A percentile compares a stretch with the other conserved stretches of the same genome.
These are phyloP conservation scores for Pseudevernia furfuracea DNA, from an alignment of 495 filamentous ascomycete genomes.

Conservation along the genomic window DNA sequence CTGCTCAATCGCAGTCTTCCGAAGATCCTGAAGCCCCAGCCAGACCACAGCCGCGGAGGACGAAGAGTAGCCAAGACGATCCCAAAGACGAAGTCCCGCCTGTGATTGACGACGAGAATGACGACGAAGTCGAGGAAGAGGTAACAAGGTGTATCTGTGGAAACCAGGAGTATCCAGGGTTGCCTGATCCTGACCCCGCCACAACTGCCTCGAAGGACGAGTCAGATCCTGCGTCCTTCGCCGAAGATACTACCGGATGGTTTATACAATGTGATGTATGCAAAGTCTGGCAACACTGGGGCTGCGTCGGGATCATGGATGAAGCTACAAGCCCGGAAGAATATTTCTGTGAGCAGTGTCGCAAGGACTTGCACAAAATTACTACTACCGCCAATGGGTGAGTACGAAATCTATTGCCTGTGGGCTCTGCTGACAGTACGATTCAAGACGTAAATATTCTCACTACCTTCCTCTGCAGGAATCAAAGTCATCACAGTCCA, in stretches of 20 bases:
- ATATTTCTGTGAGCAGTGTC: conserved; percentile 95
- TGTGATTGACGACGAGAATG: conserved; percentile 54
- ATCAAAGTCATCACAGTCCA: conserved; percentile 37
- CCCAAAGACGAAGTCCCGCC: conserved; percentile 51
- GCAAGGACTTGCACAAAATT: conserved; percentile 81
- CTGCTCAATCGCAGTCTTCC: conserved; percentile 70
- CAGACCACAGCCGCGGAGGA: conserved; percentile 61
- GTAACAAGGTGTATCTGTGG: conserved; percentile 92
- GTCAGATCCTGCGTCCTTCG: conserved; percentile 46
- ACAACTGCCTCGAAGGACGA: conserved; percentile 44
- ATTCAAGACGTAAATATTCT: conserved; percentile 54
- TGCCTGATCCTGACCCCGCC: conserved; percentile 58
- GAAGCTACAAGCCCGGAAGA: conserved; percentile 86
- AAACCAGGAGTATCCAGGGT: conserved; percentile 87
- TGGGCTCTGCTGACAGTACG: conserved; percentile 22
- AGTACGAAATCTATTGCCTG: conserved; percentile 34
- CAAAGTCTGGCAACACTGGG: conserved; percentile 98
- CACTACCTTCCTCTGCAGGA: conserved; percentile 59
- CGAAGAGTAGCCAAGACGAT: conserved; percentile 58
- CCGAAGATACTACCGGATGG: conserved; percentile 84
- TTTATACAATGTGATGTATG: conserved; percentile 98
- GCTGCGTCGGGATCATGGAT: conserved; percentile 94
- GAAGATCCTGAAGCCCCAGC: conserved; percentile 55
- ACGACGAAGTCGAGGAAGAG: conserved; percentile 70
- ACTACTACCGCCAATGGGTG: conserved; percentile 78